Conservation (phyloP, 176 grass and related monocot species). For the Rhynchospora tenuis region DNA sequence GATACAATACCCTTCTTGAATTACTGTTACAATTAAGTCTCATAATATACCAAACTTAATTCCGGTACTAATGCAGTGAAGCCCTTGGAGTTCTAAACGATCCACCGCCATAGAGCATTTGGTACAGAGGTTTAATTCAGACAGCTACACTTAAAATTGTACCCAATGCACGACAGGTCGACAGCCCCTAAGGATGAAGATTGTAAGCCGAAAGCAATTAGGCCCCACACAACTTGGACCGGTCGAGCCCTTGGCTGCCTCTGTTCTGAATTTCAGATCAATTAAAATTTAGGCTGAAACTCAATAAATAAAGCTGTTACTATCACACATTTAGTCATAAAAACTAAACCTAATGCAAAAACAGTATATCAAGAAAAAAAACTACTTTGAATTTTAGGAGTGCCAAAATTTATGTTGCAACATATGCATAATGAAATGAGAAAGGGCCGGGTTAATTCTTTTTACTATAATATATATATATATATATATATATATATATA, state of each 20-base stretch:
- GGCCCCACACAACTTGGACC: slow-evolving; percentile 33
- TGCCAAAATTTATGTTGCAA: neutral
- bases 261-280: neutral
- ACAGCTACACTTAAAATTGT: slow-evolving; percentile 37
- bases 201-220: slow-evolving; percentile 44
- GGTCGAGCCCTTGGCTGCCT: slow-evolving; percentile 17
- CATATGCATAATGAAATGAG: neutral
- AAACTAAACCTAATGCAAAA: no score
- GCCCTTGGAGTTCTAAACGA: slow-evolving; percentile 32
- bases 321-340: no score
- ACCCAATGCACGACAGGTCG: slow-evolving; percentile 43
- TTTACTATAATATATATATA: no score
- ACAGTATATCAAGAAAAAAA: neutral
- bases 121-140: slow-evolving; percentile 54
- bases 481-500: no score
- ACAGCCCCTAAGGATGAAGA: slow-evolving; percentile 37
- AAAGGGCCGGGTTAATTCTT: no score
- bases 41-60: no score
- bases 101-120: slow-evolving; percentile 37
- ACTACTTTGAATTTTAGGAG: neutral
- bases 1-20: neutral
- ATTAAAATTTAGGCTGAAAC: neutral
- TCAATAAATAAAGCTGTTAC: no score
- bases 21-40: neutral
- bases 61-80: slow-evolving; percentile 18